Evolutionary conservation across 805 yeast species (phyloP), one percentile per base, ranked within the genome.

Genomic region (Starmerella vitae): DNA sequence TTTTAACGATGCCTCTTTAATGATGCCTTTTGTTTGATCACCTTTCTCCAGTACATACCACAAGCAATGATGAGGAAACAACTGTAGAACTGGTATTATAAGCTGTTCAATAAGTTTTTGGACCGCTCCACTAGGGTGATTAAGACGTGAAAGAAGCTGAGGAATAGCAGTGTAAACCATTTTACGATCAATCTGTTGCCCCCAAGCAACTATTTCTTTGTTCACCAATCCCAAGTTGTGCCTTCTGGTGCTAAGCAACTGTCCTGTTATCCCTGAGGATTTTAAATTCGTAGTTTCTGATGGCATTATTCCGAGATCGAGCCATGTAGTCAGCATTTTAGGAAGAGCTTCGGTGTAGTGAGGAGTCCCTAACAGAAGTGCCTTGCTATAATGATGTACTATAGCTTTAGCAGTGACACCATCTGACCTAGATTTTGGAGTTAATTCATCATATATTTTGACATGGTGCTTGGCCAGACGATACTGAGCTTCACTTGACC

Each of bases 261-360:
- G 41, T 1, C 34, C 25, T 1, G 37, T 19, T 8, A 44, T 30
- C 19, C 17, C 20, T 8, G 5, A 7, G 21, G 33, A 21, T 6
- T 14, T 43, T 39, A 3, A 26, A n/a, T n/a, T n/a, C n/a, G n/a
- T n/a, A n/a, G n/a, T n/a, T n/a, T n/a, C n/a, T n/a, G n/a, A n/a
- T n/a, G n/a, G n/a, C 33, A 1, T 43, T 1, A 43, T 29, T 12
- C 49, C 53, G 56, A 78, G 80, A 50, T 86, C 94, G 19, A 91
- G 63, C 98, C 98, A 91, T 7, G 50, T 33, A 2, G 53, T 51
- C 18, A 50, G 30, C n/a, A 83, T 71, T 51, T 84, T 85, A 0
- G 98, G 97, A 17, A 91, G 61, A 0, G 88, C 78, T 58, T 91
- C 96, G 53, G 75, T 75, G 2, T 82, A 69, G 52, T 74, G 78